Percentiles rank a stretch among this genome's conserved stretches.
Conservation (phyloP, 1,284 basidiomycete species). For the Trichosporon coremiiforme region DNA sequence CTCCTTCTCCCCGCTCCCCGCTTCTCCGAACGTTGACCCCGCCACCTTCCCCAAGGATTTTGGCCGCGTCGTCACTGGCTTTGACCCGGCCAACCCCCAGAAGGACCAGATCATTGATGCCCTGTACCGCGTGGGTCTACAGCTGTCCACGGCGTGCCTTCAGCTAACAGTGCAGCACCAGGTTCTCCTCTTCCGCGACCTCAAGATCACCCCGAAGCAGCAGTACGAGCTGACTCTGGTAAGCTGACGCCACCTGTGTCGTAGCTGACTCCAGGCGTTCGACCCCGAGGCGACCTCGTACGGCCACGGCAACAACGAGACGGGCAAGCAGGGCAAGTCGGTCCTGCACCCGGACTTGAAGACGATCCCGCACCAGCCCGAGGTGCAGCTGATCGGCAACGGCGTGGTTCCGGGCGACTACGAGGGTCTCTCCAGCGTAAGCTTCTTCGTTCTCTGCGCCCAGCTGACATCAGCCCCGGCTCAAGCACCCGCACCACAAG, state of each 20-base stretch:
- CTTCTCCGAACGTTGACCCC: conserved; percentile 65
- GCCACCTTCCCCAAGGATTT: conserved; percentile 63
- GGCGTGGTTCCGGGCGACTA: conserved; percentile 69
- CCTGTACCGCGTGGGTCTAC: conserved; percentile 58
- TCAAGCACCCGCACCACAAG: conserved; percentile 77
- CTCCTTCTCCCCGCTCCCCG: conserved; percentile 59
- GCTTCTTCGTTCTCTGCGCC: too few relatives aligned
- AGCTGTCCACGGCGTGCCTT: background rate
- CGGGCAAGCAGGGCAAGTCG: conserved; percentile 68
- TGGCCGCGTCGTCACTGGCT: conserved; percentile 67
- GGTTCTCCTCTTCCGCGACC: conserved; percentile 72
- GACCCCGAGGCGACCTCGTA: conserved; percentile 72
- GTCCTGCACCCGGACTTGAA: conserved; percentile 82
- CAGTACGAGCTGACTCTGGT: conserved; percentile 82
- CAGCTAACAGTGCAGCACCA: conserved; percentile 62
- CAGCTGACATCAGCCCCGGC: conserved; percentile 49
- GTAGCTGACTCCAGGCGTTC: conserved; percentile 61
- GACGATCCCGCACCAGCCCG: conserved; percentile 79
- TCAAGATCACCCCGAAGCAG: conserved; percentile 71
- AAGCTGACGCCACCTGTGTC: conserved; percentile 27
- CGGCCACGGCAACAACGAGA: conserved; percentile 83
- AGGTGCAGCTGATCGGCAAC: conserved; percentile 84
- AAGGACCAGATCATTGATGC: conserved; percentile 65
- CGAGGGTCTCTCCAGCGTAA: conserved; percentile 71
- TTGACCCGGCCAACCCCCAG: conserved; percentile 63